phyloP scores from a whole-genome alignment of 129 eudicot species.

The Pulicaria dysenterica region DNA sequence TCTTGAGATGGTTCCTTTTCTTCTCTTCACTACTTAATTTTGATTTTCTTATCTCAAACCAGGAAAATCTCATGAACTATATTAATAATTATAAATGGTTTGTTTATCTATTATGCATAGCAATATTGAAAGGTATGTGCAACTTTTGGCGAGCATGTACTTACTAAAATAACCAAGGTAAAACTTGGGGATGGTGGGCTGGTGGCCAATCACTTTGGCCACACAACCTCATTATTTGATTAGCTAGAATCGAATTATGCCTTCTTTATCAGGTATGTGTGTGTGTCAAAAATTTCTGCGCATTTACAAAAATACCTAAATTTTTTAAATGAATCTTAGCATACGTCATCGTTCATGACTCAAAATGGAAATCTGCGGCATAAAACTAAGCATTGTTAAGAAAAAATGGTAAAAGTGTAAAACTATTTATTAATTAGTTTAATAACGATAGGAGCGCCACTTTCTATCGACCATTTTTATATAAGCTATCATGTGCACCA shows the following conservation, averaged over 20 bases:
- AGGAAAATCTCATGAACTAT: constrained; percentile 4
- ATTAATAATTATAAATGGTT: neutral
- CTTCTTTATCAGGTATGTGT: neutral
- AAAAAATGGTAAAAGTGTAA: constrained; percentile 8
- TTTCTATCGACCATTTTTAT: neutral
- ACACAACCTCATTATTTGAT: constrained; percentile 4
- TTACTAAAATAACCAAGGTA: neutral
- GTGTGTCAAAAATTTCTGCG: neutral
- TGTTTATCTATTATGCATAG: neutral
- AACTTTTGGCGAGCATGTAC: constrained; percentile 9
- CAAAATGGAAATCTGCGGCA: neutral
- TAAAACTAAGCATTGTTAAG: neutral
- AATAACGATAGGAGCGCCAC: constrained; percentile 11
- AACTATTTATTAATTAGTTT: constrained; percentile 2
- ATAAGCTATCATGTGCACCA: constrained; percentile 10
- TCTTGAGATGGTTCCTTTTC: too few relatives aligned
- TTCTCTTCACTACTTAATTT: neutral
- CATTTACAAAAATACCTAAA: neutral
- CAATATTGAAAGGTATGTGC: neutral
- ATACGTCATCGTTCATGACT: neutral
- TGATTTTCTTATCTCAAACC: neutral
- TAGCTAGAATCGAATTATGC: constrained; percentile 9
- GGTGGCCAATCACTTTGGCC: neutral
- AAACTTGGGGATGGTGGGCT: neutral
- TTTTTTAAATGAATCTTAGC: constrained; percentile 3